Percentiles rank a stretch among this genome's conserved stretches.
These are phyloP conservation scores for Podosphaera fusca DNA, from an alignment of 2,329 filamentous ascomycete species.

Conservation along the genomic window DNA sequence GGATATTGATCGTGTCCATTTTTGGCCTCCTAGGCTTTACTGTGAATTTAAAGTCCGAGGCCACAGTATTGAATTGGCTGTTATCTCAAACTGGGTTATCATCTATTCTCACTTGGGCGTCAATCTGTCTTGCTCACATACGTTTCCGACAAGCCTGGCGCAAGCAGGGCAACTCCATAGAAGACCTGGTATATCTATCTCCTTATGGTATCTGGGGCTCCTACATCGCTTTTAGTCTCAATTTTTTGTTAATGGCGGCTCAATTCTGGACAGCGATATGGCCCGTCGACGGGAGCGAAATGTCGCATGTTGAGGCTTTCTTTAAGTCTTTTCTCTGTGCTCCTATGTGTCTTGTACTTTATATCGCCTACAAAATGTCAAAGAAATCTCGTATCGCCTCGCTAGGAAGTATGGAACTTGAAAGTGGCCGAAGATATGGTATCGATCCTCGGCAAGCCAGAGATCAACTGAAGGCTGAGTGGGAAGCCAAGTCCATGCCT, in stretches of 20 bases:
- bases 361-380: conserved; percentile 52
- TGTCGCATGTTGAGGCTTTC: conserved; percentile 38
- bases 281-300: conserved; percentile 35
- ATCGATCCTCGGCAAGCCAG: not conserved
- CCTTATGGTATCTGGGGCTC: conserved; percentile 62
- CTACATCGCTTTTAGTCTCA: conserved; percentile 56
- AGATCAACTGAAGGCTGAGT: not conserved
- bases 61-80: conserved; percentile 56
- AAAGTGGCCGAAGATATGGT: conserved; percentile 55
- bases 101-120: conserved; percentile 57
- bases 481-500: not conserved
- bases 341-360: conserved; percentile 45
- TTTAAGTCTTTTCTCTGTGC: conserved; percentile 51
- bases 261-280: conserved; percentile 79
- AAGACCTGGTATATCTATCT: conserved; percentile 60
- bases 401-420: conserved; percentile 58
- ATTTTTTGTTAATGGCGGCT: conserved; percentile 50
- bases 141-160: conserved; percentile 72
- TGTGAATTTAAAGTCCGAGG: conserved; percentile 31
- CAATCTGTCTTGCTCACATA: conserved; percentile 78
- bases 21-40: conserved; percentile 61
- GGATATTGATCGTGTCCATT: conserved; percentile 42
- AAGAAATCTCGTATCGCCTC: conserved; percentile 45
- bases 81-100: conserved; percentile 50
- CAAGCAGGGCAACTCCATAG: conserved; percentile 40